Evolutionary conservation across 2,329 filamentous ascomycete genomes (phyloP).

Genomic region (Trichoderma breve): DNA sequence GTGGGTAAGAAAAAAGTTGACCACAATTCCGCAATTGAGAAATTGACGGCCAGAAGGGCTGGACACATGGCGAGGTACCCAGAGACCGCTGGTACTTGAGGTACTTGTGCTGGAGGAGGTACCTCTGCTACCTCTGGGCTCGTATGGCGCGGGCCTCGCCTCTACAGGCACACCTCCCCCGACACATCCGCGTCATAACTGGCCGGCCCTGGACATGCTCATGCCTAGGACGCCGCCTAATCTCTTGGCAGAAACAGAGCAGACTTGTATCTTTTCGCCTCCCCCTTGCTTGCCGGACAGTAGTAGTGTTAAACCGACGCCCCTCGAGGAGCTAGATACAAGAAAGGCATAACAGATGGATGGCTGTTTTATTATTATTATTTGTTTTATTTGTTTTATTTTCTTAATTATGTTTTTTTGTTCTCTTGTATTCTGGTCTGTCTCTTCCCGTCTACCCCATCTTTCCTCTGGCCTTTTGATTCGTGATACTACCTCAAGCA

Average conservation of each 20-base stretch:
- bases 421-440: not conserved
- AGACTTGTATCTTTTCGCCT: constrained; percentile 9
- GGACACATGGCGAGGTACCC: constrained; percentile 20
- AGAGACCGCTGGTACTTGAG: constrained; percentile 5
- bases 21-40: not conserved
- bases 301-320: not conserved
- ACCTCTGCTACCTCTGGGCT: constrained; percentile 15
- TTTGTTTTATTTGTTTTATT: not conserved
- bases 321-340: not conserved
- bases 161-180: not conserved
- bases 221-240: not conserved
- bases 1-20: not conserved
- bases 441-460: not conserved
- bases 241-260: not conserved
- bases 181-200: constrained; percentile 18
- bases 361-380: not conserved
- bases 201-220: not conserved
- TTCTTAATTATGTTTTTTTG: not conserved
- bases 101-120: not conserved
- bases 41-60: not conserved
- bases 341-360: not conserved
- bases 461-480: not conserved
- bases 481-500: not conserved
- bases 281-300: not conserved
- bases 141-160: constrained; percentile 7